These are phyloP conservation scores for Fusarium tricinctum DNA, from an alignment of 2,329 filamentous ascomycete genomes.

Conservation along the genomic window DNA sequence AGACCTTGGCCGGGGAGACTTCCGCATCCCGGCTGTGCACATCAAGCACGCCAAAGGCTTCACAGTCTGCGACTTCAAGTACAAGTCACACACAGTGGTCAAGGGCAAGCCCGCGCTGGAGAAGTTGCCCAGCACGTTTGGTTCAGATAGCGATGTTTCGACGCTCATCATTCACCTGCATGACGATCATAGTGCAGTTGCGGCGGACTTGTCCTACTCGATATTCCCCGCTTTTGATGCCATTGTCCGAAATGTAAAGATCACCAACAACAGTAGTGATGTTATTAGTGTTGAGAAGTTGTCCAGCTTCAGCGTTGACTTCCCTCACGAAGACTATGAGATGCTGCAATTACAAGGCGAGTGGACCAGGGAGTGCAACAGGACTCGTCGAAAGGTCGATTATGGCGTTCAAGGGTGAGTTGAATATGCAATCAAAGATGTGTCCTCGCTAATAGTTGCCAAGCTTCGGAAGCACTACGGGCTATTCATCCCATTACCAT, in stretches of 20 bases:
- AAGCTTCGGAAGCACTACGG: conserved; percentile 72
- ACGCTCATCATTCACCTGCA: conserved; percentile 71
- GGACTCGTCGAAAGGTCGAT: conserved; percentile 67
- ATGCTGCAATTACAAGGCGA: conserved; percentile 74
- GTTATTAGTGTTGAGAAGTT: conserved; percentile 69
- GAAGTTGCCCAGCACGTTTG: conserved; percentile 72
- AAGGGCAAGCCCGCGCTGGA: conserved; percentile 69
- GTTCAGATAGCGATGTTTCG: conserved; percentile 66
- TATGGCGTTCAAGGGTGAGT: conserved; percentile 68
- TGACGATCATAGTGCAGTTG: conserved; percentile 70
- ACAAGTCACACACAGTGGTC: conserved; percentile 68
- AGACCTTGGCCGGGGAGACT: conserved; percentile 74
- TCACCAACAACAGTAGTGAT: conserved; percentile 70
- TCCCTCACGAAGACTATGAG: conserved; percentile 71
- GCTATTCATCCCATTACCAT: conserved; percentile 74
- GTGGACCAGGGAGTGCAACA: conserved; percentile 71
- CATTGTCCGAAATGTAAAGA: conserved; percentile 71
- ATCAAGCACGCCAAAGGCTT: conserved; percentile 71
- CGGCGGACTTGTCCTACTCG: conserved; percentile 72
- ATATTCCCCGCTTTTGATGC: conserved; percentile 74
- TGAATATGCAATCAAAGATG: accelerated
- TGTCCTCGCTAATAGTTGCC: not conserved
- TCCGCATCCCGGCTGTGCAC: conserved; percentile 71
- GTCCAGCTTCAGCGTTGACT: conserved; percentile 72
- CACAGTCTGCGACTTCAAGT: conserved; percentile 70